Evolutionary conservation across 75 land plant species (phyloP), one percentile per base, ranked within the genome.

Genomic region (Chamaecyparis obtusa): DNA sequence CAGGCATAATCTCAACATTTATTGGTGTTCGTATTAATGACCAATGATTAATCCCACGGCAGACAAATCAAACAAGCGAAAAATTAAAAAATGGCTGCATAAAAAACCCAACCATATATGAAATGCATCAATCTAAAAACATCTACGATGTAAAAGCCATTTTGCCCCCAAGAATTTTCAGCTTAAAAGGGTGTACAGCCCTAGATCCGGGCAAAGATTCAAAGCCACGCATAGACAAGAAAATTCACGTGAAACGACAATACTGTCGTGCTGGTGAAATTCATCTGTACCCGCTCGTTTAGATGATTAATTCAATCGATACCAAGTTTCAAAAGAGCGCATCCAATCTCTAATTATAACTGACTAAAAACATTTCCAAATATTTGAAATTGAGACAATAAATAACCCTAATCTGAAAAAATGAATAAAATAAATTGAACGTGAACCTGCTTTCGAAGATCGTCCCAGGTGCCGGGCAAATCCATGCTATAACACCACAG

Each of bases 391-490:
- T 24, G n/a, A 64, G 69, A 27, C 24, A 64, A 64, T 19, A 64
- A 64, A 64, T 7, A 64, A 64, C 9, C 76, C 76, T 24, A 32
- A 13, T 7, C 9, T 24, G 37, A 74, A 24, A 8, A 64, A 74
- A 9, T 13, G 1, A 32, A 13, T 33, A 74, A 24, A 14, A 33
- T 5, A 74, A 2, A 10, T 74, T 74, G 46, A 49, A 81, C 30
- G 3, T 81, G 51, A 44, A 81, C 51, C 51, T 81, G 83, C 30
- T 81, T 81, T 8, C 83, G 51, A 44, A 81, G 51, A 27, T 81
- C 51, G 16, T 81, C 83, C 51, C 51, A 81, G 48, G 83, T 81
- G 32, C 83, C 83, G 5, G 49, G 83, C 30, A 81, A 81, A 81
- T 81, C 83, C 83, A 81, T 81, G 46, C 44, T 81, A 81, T 27